Base-by-base conservation (phyloP, 768 basidiomycete genomes). In the Chalciporus piperatus region DNA sequence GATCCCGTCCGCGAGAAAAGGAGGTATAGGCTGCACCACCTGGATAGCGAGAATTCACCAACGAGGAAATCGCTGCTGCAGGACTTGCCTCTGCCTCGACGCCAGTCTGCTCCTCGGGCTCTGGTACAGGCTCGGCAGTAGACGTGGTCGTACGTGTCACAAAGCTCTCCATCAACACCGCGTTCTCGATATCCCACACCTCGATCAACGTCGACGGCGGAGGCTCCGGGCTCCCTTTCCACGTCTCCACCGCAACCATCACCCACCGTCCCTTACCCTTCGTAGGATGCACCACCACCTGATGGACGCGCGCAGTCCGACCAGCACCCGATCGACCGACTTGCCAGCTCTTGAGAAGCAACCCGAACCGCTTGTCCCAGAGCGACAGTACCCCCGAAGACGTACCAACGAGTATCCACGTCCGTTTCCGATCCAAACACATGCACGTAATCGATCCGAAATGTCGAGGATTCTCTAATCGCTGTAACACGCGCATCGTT, bases 301-400 rank as follows among this genome's bases (percentile, higher is more conserved):
- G 85, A 54, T 90, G 79, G 20, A 95, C 80, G 33, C 82, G 78
- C 3, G 77, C 77, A 7, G 77, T 74, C 35, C 75, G 70, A 2
- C 81, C 81, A 2, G 73, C 72, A 11, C 77, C 73, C 4, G 80
- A 76, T 6, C 75, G 74, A 10, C 84, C 84, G 7, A 84, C 84
- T 61, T 84, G 82, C 95, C 96, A 98, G 53, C 85, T 90, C 66
- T 89, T 89, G 56, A 98, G 75, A 4, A 88, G 73, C 17, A 98
- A 74, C 1, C 95, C 94, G 59, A 98, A 99, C 10, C 96, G 87
- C 39, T 92, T 83, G 71, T 99, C 97, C 94, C 95, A 99, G 3
- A 99, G 76, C 0, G 89, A 84, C 12, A 98, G 72, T 13, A 87
- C 82, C 6, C 96, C 97, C 2, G 80, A 82, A 3, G 87, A 82